Percentiles rank a stretch among this genome's conserved stretches.
Conservation (phyloP, 2,329 filamentous ascomycete genomes). For the Aspergillus sp. region DNA sequence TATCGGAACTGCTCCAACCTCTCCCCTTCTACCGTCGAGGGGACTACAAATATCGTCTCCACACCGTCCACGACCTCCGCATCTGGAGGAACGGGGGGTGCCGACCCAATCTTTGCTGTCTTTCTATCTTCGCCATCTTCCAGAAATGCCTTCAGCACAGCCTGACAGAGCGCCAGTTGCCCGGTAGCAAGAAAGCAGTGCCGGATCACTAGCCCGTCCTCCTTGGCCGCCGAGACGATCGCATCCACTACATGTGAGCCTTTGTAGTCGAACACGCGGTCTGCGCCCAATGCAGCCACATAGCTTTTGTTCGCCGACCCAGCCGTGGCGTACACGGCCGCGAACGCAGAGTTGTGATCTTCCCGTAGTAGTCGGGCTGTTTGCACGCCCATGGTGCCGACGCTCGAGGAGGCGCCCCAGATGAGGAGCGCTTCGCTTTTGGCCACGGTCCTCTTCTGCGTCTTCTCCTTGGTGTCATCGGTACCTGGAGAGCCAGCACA, state of each 20-base stretch:
- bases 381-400: slow-evolving; percentile 48
- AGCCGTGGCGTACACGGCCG: slow-evolving; percentile 45
- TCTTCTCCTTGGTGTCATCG: background rate
- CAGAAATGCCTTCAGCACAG: slow-evolving; percentile 38
- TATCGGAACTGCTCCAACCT: slow-evolving; percentile 41
- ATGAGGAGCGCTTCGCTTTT: slow-evolving; percentile 40
- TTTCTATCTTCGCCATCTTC: background rate
- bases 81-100: slow-evolving; percentile 34
- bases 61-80: slow-evolving; percentile 31
- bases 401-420: slow-evolving; percentile 49
- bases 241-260: slow-evolving; percentile 21
- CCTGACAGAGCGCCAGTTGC: slow-evolving; percentile 35
- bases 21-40: slow-evolving; percentile 34
- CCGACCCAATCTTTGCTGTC: slow-evolving; percentile 39
- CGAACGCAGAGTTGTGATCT: slow-evolving; percentile 31
- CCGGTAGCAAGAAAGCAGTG: slow-evolving; percentile 46
- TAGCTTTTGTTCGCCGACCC: slow-evolving; percentile 36
- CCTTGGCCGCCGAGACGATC: slow-evolving; percentile 38
- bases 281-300: slow-evolving; percentile 28
- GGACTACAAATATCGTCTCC: slow-evolving; percentile 41
- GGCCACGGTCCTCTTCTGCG: background rate
- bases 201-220: slow-evolving; percentile 39
- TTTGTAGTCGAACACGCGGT: slow-evolving; percentile 46
- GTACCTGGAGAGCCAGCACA: background rate
- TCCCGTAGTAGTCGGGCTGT: slow-evolving; percentile 37